phyloP scores from a whole-genome alignment of 495 filamentous ascomycete species.

The Hypoxylon fragiforme region DNA sequence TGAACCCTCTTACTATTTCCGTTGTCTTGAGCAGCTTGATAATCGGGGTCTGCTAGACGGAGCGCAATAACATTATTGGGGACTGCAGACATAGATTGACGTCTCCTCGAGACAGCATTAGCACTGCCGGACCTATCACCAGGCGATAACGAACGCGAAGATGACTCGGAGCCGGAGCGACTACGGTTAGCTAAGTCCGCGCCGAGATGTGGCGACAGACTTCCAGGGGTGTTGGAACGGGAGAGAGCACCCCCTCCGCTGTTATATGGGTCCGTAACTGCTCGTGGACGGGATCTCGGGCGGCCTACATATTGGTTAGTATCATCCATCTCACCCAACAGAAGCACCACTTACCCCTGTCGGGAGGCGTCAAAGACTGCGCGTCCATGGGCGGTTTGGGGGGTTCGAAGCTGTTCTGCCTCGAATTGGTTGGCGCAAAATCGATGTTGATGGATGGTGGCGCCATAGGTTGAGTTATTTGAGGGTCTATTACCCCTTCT shows the following conservation, averaged over 20 bases:
- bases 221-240: slow-evolving; percentile 44
- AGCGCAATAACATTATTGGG: slow-evolving; percentile 91
- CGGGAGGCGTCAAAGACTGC: slow-evolving; percentile 82
- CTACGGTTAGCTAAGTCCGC: slow-evolving; percentile 50
- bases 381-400: slow-evolving; percentile 66
- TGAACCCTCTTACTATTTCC: slow-evolving; percentile 73
- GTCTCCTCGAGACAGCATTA: slow-evolving; percentile 67
- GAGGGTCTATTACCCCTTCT: slow-evolving; percentile 49
- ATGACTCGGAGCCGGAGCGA: slow-evolving; percentile 46
- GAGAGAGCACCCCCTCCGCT: slow-evolving; percentile 44
- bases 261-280: slow-evolving; percentile 75
- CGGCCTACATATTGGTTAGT: slow-evolving; percentile 40
- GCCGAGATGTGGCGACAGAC: slow-evolving; percentile 50
- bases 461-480: slow-evolving; percentile 70
- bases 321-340: not conserved
- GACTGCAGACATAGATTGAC: slow-evolving; percentile 86
- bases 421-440: slow-evolving; percentile 76
- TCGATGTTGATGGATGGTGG: slow-evolving; percentile 92
- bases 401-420: slow-evolving; percentile 70
- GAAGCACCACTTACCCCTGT: slow-evolving; percentile 65
- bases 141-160: slow-evolving; percentile 70
- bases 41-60: slow-evolving; percentile 84
- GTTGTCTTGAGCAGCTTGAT: slow-evolving; percentile 66
- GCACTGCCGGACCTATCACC: slow-evolving; percentile 58
- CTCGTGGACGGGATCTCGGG: slow-evolving; percentile 61